A percentile compares a stretch with the other conserved stretches of the same genome.
These are phyloP conservation scores for Turnera subulata DNA, from an alignment of 345 rosid genomes.

Conservation along the genomic window DNA sequence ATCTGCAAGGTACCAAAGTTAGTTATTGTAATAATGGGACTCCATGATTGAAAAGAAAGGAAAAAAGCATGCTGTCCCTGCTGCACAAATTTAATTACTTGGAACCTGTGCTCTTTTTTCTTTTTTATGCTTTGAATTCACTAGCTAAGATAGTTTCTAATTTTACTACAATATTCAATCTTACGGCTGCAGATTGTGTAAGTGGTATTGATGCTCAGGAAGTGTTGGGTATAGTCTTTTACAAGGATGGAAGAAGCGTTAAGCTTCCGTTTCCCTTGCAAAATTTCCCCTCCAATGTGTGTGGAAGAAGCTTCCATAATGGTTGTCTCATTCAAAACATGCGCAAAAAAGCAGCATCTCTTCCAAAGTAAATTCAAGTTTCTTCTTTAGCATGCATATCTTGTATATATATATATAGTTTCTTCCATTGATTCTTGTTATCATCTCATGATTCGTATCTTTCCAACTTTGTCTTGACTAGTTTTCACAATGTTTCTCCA, in stretches of 20 bases:
- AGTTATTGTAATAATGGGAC: too few relatives aligned
- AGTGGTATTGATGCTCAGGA: constrained; percentile 4
- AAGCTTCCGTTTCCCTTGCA: constrained; percentile 3
- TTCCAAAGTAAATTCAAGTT: neutral
- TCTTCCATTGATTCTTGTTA: too few relatives aligned
- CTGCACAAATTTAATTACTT: neutral
- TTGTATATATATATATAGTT: too few relatives aligned
- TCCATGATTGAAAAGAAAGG: too few relatives aligned
- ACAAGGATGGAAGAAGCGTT: constrained; percentile 1
- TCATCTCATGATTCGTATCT: too few relatives aligned
- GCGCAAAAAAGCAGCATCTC: constrained; percentile 9
- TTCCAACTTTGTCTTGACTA: neutral
- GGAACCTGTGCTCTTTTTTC: too few relatives aligned
- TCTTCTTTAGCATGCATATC: too few relatives aligned
- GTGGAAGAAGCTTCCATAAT: constrained; percentile 7
- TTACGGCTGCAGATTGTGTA: constrained; percentile 7
- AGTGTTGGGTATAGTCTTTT: neutral
- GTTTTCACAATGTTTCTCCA: neutral
- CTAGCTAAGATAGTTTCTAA: neutral
- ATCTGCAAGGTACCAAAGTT: neutral
- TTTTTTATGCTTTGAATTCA: neutral
- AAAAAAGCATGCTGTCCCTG: too few relatives aligned
- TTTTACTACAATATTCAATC: neutral
- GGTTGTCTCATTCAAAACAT: constrained; percentile 4
- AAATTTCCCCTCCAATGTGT: neutral